Conservation (phyloP, 2,329 filamentous ascomycete genomes). For the Helotiales sp. region DNA sequence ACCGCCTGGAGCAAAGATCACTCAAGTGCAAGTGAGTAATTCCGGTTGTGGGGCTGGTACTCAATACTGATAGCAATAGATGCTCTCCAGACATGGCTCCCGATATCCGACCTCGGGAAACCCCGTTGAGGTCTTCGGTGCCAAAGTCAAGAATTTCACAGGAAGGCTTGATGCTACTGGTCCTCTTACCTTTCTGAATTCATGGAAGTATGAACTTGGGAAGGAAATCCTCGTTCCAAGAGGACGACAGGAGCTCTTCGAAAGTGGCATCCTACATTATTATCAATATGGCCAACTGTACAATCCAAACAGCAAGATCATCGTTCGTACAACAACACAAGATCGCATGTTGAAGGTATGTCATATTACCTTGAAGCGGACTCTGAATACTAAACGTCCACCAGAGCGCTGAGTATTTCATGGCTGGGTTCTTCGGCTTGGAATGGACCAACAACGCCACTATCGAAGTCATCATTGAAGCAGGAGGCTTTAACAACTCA, state of each 20-base stretch:
- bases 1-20: constrained; percentile 65
- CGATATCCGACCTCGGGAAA: constrained; percentile 68
- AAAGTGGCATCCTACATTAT: constrained; percentile 68
- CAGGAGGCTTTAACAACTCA: constrained; percentile 65
- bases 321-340: constrained; percentile 73
- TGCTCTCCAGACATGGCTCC: constrained; percentile 72
- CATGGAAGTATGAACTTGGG: constrained; percentile 69
- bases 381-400: constrained; percentile 3
- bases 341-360: constrained; percentile 68
- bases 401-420: constrained; percentile 66
- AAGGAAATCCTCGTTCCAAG: constrained; percentile 70
- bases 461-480: constrained; percentile 71
- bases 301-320: constrained; percentile 70
- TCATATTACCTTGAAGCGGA: constrained; percentile 35
- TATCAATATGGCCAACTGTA: constrained; percentile 60
- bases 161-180: constrained; percentile 57
- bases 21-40: constrained; percentile 55
- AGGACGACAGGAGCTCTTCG: constrained; percentile 71
- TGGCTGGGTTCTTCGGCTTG: constrained; percentile 77
- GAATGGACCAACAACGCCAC: constrained; percentile 72
- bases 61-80: constrained; percentile 56
- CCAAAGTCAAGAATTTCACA: constrained; percentile 56
- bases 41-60: no score
- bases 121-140: constrained; percentile 54
- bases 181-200: constrained; percentile 63